phyloP scores from a whole-genome alignment of 768 basidiomycete species.

The Nevesoporus exiguus region DNA sequence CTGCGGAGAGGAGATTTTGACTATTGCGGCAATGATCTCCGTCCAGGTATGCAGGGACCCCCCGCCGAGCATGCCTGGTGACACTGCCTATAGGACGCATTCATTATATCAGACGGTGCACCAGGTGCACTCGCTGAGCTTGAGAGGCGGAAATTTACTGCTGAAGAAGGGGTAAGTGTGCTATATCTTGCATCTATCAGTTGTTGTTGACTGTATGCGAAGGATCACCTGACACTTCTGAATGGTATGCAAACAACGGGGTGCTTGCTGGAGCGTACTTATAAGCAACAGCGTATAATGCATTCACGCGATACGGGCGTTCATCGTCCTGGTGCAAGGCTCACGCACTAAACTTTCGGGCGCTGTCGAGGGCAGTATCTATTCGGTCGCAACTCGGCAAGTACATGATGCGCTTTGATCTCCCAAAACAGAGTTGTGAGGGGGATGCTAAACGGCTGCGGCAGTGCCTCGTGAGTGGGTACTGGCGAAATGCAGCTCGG shows the following conservation, averaged over 20 bases:
- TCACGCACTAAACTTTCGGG: constrained; percentile 90
- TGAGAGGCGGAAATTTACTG: constrained; percentile 93
- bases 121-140: constrained; percentile 85
- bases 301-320: constrained; percentile 77
- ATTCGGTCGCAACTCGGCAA: constrained; percentile 94
- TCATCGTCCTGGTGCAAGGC: constrained; percentile 92
- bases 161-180: constrained; percentile 88
- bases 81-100: constrained; percentile 63
- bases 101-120: constrained; percentile 83
- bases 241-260: constrained; percentile 58
- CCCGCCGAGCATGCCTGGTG: not conserved
- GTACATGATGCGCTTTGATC: constrained; percentile 87
- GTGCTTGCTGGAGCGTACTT: not conserved
- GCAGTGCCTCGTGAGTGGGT: constrained; percentile 88
- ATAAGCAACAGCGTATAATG: constrained; percentile 76
- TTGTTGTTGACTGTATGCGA: not conserved
- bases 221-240: constrained; percentile 94
- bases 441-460: constrained; percentile 81
- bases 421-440: constrained; percentile 82
- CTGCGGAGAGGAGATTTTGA: constrained; percentile 94
- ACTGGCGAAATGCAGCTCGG: constrained; percentile 90
- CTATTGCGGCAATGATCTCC: constrained; percentile 93
- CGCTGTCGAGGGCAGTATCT: constrained; percentile 89
- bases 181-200: not conserved
- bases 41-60: constrained; percentile 60